phyloP scores from a whole-genome alignment of 345 rosid species.

The Acer yangbiense region DNA sequence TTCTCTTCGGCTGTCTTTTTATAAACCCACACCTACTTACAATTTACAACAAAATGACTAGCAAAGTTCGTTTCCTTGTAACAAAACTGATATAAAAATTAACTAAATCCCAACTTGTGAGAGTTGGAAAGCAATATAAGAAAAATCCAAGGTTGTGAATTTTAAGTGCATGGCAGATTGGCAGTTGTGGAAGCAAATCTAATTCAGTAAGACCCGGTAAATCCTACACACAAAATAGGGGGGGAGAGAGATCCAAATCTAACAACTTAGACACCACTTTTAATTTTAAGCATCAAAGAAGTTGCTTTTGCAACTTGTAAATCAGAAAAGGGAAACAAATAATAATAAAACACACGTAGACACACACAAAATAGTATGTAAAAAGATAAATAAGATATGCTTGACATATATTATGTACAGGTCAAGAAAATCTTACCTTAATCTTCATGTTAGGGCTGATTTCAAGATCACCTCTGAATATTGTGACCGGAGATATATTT shows the following conservation, averaged over 20 bases:
- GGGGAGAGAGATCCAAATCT: too few relatives aligned
- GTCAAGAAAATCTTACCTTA: slow-evolving; percentile 53
- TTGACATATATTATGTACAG: not conserved
- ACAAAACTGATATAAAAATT: not conserved
- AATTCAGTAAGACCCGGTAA: not conserved
- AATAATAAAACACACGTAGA: not conserved
- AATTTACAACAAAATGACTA: slow-evolving; percentile 10
- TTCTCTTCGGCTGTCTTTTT: slow-evolving; percentile 92
- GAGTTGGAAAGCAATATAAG: not conserved
- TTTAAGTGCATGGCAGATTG: not conserved
- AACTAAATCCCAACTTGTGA: not conserved
- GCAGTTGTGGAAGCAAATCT: not conserved
- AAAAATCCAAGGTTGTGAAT: not conserved
- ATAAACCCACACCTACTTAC: slow-evolving; percentile 85
- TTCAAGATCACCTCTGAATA: slow-evolving; percentile 91
- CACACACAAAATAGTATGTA: not conserved
- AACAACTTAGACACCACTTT: not conserved
- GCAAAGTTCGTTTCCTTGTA: not conserved
- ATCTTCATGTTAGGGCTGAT: slow-evolving; percentile 68
- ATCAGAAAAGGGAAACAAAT: not conserved
- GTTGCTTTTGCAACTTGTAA: not conserved
- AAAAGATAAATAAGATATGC: slow-evolving; percentile 2
- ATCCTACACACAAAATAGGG: not conserved
- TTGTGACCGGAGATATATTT: slow-evolving; percentile 68
- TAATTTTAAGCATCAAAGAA: slow-evolving; percentile 4